These are phyloP conservation scores for Nymphaea thermarum DNA, from an alignment of 164 flowering plant genomes.

Conservation along the genomic window DNA sequence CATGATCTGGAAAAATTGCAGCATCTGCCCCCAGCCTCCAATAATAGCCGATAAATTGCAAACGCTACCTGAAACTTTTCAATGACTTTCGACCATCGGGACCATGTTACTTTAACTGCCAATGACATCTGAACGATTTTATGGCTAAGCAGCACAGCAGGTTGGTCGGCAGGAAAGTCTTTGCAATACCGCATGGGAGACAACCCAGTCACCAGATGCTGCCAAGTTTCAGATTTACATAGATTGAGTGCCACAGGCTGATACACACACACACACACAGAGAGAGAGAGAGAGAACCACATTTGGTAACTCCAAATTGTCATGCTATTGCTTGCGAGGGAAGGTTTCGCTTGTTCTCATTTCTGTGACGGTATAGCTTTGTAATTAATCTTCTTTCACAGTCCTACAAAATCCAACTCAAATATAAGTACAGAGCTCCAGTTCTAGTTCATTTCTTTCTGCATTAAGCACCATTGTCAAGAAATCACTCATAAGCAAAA, in stretches of 20 bases:
- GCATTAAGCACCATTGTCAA: background rate
- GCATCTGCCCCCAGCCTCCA: background rate
- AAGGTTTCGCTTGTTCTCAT: slow-evolving; percentile 48
- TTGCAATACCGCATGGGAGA: background rate
- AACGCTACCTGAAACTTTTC: background rate
- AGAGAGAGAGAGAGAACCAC: background rate
- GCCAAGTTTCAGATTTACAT: background rate
- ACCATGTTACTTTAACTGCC: no score
- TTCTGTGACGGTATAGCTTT: slow-evolving; percentile 64
- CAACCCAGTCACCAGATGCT: background rate
- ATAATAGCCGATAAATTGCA: background rate
- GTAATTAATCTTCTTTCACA: slow-evolving; percentile 78
- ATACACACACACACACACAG: background rate
- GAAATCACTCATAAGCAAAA: background rate
- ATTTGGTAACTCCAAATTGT: background rate
- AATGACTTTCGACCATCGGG: background rate
- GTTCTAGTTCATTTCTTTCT: background rate
- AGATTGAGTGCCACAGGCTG: background rate
- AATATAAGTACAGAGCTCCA: background rate
- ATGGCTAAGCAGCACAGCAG: no score
- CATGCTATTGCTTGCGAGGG: slow-evolving; percentile 20
- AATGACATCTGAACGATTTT: no score
- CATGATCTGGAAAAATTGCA: background rate
- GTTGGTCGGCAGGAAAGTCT: no score
- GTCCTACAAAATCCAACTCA: slow-evolving; percentile 32